phyloP scores from a whole-genome alignment of 73 alveolate genomes.

The Paramecium octaurelia region DNA sequence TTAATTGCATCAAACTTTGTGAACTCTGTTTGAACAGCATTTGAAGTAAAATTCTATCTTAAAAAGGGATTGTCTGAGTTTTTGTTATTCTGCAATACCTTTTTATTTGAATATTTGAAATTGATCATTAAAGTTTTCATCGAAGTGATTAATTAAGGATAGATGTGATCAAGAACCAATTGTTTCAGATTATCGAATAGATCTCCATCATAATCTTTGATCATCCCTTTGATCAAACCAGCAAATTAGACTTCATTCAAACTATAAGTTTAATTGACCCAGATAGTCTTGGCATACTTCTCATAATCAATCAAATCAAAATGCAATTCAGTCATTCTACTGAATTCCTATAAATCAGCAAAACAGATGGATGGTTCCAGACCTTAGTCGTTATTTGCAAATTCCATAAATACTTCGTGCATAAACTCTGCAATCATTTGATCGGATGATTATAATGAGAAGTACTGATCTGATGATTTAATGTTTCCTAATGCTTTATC shows the following conservation, averaged over 20 bases:
- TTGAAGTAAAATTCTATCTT: neutral
- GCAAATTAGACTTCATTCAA: constrained; percentile 17
- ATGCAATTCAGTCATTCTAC: neutral
- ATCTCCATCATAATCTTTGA: neutral
- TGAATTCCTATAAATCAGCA: neutral
- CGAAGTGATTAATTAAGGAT: neutral
- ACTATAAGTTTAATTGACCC: constrained; percentile 12
- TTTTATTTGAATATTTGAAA: neutral
- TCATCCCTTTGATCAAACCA: neutral
- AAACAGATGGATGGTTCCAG: constrained; percentile 17
- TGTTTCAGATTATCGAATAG: neutral
- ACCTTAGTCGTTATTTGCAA: constrained; percentile 18
- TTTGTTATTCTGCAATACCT: neutral
- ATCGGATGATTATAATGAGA: neutral
- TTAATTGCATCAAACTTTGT: neutral
- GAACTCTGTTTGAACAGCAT: neutral
- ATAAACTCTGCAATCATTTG: neutral
- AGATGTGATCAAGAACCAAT: neutral
- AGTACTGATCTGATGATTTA: neutral
- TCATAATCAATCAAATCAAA: neutral
- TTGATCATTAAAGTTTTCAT: neutral
- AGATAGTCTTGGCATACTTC: neutral
- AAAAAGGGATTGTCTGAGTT: neutral
- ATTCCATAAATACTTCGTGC: constrained; percentile 51
- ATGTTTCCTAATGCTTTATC: neutral